Base-by-base conservation (phyloP, 2,329 filamentous ascomycete species). In the Aphanocladium album region DNA sequence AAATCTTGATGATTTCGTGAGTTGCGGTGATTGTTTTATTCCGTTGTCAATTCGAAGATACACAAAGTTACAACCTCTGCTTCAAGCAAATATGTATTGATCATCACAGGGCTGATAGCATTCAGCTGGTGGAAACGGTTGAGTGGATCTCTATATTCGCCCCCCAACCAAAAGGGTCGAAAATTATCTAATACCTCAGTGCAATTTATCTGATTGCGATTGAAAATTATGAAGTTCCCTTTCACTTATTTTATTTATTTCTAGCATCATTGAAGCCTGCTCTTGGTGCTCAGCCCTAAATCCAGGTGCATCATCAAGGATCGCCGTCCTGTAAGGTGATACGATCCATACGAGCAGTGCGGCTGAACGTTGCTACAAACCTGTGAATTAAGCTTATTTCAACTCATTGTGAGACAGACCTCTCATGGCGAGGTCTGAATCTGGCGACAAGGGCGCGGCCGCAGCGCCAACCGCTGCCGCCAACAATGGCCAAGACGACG, bases 401-500 rank as follows among this genome's bases (percentile, higher is more conserved):
- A 17, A 50, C 16, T 33, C 25, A n/a, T n/a, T n/a, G n/a, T n/a
- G n/a, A n/a, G n/a, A n/a, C n/a, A n/a, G n/a, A n/a, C 2, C n/a
- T 19, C 25, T n/a, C 5, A 30, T 14, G 3, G 5, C 21, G 25
- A 50, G 46, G 35, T 21, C 47, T 7, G 47, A 60, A 50, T 16
- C 3, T 1, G 30, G 25, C 23, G 17, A 37, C 7, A 25, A 11
- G 11, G n/a, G 4, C 11, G 16, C 43, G 17, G 12, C 30, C n/a
- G 1, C 19, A 14, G 43, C 16, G 7, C 5, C 37, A 21, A 7
- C 8, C 12, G 2, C 12, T 5, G 16, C 17, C 21, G 39, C 11
- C 30, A 8, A 16, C 19, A 19, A 39, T 11, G 39, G 25, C 25
- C 59, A 50, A 62, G 84, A 87, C 69, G 76, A 81, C 19, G 83